A percentile compares a stretch with the other conserved stretches of the same genome.
phyloP scores from a whole-genome alignment of 164 flowering plant species.

The Stephania yunnanensis region DNA sequence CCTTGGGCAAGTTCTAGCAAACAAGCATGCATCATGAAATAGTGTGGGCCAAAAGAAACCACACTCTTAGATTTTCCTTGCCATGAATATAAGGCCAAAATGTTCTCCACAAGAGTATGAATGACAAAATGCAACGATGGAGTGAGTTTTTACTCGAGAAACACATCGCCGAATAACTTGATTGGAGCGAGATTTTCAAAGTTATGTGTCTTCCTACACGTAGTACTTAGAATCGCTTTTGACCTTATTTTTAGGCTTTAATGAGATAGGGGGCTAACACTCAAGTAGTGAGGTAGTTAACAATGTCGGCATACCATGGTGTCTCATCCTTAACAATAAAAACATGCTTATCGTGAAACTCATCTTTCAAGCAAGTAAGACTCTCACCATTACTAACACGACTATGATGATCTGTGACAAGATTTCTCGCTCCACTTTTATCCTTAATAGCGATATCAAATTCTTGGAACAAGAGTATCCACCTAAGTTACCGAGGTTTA shows the following conservation, averaged over 20 bases:
- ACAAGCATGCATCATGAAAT: too few relatives aligned
- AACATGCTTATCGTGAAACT: slow-evolving; percentile 14
- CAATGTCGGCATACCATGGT: too few relatives aligned
- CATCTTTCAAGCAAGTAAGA: background rate
- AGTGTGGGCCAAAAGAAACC: background rate
- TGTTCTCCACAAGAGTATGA: background rate
- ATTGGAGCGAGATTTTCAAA: too few relatives aligned
- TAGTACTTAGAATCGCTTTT: too few relatives aligned
- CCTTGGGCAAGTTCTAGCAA: background rate
- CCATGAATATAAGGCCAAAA: background rate
- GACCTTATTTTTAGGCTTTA: background rate
- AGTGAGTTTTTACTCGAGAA: too few relatives aligned
- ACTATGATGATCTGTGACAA: background rate
- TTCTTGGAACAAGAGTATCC: slow-evolving; percentile 11
- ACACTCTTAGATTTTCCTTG: background rate
- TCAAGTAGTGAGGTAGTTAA: too few relatives aligned
- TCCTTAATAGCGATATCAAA: background rate
- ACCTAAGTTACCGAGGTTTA: slow-evolving; percentile 2
- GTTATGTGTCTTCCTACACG: background rate
- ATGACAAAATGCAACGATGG: too few relatives aligned
- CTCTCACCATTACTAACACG: background rate
- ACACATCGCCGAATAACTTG: too few relatives aligned
- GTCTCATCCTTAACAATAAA: too few relatives aligned
- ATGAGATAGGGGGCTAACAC: too few relatives aligned
- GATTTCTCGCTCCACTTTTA: background rate